phyloP scores from a whole-genome alignment of 192 early-diverging fungal species.

The Backusella westeae region DNA sequence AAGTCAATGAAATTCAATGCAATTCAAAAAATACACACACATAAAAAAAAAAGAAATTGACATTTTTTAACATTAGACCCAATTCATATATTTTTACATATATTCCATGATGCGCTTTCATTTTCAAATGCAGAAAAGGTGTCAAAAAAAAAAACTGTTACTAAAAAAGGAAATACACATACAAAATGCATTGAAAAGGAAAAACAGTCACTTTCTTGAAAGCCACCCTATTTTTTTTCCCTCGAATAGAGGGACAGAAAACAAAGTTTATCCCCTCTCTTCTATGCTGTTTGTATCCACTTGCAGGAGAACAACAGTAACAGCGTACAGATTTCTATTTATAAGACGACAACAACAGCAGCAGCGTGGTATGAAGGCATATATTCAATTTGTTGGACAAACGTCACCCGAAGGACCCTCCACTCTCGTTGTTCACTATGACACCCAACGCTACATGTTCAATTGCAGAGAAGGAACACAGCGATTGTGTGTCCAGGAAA shows the following conservation, averaged over 20 bases:
- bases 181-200: neutral
- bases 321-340: neutral
- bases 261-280: neutral
- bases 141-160: no score
- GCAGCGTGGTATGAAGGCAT: slow-evolving; percentile 45
- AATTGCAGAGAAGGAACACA: slow-evolving; percentile 94
- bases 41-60: no score
- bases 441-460: slow-evolving; percentile 80
- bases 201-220: neutral
- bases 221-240: neutral
- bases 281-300: neutral
- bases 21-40: no score
- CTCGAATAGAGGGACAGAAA: neutral
- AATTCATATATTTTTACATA: no score
- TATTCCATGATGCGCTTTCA: no score
- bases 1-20: no score
- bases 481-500: slow-evolving; percentile 79
- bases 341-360: neutral
- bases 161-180: no score
- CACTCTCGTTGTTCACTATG: slow-evolving; percentile 75
- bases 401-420: slow-evolving; percentile 49
- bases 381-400: slow-evolving; percentile 50
- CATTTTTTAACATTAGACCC: no score
- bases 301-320: neutral
- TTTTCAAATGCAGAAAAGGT: no score